These are phyloP conservation scores for Ustilago nuda DNA, from an alignment of 1,284 basidiomycete genomes.

Conservation along the genomic window DNA sequence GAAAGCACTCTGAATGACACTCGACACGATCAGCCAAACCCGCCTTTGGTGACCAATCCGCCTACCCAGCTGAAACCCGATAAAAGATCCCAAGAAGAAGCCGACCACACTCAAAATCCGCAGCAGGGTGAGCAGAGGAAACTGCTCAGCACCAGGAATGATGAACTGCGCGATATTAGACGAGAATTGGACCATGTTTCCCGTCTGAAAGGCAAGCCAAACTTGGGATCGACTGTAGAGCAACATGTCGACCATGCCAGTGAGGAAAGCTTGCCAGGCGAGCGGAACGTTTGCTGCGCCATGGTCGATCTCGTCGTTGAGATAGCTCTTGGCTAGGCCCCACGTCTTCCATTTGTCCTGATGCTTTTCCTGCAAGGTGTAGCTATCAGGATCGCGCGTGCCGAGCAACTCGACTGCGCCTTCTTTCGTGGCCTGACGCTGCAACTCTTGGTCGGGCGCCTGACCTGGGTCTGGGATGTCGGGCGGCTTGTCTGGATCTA, in stretches of 20 bases:
- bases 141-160: slow-evolving; percentile 42
- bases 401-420: slow-evolving; percentile 40
- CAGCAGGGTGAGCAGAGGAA: slow-evolving; percentile 54
- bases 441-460: slow-evolving; percentile 31
- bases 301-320: slow-evolving; percentile 57
- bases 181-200: slow-evolving; percentile 63
- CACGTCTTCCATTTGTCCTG: slow-evolving; percentile 20
- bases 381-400: slow-evolving; percentile 34
- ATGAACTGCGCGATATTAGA: slow-evolving; percentile 62
- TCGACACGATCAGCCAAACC: slow-evolving; percentile 45
- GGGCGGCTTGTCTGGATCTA: slow-evolving; percentile 38
- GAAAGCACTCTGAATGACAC: slow-evolving; percentile 54
- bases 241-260: slow-evolving; percentile 59
- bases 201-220: slow-evolving; percentile 63
- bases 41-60: slow-evolving; percentile 52
- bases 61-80: slow-evolving; percentile 39
- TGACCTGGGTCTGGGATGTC: slow-evolving; percentile 15
- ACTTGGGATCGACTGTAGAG: slow-evolving; percentile 53
- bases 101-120: slow-evolving; percentile 48
- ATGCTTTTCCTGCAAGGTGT: slow-evolving; percentile 25
- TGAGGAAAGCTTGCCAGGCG: slow-evolving; percentile 59
- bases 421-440: slow-evolving; percentile 38
- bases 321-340: slow-evolving; percentile 39
- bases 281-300: slow-evolving; percentile 51
- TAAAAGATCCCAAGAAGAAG: slow-evolving; percentile 57